Evolutionary conservation across 352 stramenopile species (phyloP), one percentile per base, ranked within the genome.

Genomic region (Phytopythium ostracodes): DNA sequence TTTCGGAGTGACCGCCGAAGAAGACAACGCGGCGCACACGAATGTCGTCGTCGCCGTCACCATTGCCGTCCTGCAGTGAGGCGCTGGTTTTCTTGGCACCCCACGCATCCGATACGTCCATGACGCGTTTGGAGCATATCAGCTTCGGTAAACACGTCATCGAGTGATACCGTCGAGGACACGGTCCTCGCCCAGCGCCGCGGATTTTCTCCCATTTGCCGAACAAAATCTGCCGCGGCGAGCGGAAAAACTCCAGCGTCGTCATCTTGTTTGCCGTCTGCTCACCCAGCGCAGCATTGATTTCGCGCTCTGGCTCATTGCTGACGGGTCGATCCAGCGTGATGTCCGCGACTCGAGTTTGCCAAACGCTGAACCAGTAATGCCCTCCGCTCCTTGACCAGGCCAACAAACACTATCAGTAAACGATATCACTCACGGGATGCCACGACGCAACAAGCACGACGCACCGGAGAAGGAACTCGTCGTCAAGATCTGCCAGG

Each of bases 331-430:
- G 55, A 56, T 58, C 61, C 11, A 88, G 44, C 24, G 63, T 56
- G 1, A 60, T 61, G 0, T 76, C 56, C 3, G 64, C 57, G 1
- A 83, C 49, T 11, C 51, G 67, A 1, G 77, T 72, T 50, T 90
- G 73, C 51, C 75, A 67, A 0, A 92, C 77, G 46, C 67, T 89
- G 62, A 92, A 92, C 79, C 77, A 89, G 35, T 92, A 92, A 53
- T 92, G 83, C 0, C 83, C 83, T 17, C 83, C 83, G 60, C 82
- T 89, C 54, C 75, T 87, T 35, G 12, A 25, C n/a, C 4, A 29
- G 2, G 43, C 5, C 22, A 40, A 22, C 25, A 42, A 44, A 1
- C 38, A 33, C 24, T 25, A 27, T 46, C 9, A 25, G 33, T 14
- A 3, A 4, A 12, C 20, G 14, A 2, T 2, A 22, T 10, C 1